phyloP scores from a whole-genome alignment of 164 flowering plant genomes.

The Warburgia ugandensis region DNA sequence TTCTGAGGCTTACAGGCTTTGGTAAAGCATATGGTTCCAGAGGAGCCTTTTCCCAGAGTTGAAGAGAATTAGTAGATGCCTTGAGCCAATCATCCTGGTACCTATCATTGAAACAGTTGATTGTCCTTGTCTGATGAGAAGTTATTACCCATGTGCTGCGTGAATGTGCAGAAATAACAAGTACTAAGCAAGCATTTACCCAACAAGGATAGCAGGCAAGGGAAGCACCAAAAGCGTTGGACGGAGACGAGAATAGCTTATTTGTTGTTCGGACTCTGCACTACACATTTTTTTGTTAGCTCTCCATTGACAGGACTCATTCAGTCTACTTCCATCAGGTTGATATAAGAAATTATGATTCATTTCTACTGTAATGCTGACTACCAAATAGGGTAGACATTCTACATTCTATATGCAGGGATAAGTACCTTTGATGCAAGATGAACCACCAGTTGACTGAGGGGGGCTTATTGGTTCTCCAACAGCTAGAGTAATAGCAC shows the following conservation, averaged over 20 bases:
- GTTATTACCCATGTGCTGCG: neutral
- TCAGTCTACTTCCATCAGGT: slow-evolving; percentile 49
- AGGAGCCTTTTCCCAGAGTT: slow-evolving; percentile 97
- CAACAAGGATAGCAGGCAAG: slow-evolving; percentile 89
- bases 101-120: slow-evolving; percentile 28
- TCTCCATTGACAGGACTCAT: slow-evolving; percentile 55
- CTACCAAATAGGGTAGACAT: too few relatives aligned
- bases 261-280: slow-evolving; percentile 62
- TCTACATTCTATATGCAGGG: too few relatives aligned
- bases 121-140: neutral
- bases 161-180: neutral
- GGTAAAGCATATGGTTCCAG: slow-evolving; percentile 91
- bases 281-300: slow-evolving; percentile 38
- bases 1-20: slow-evolving; percentile 58
- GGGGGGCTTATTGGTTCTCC: slow-evolving; percentile 75
- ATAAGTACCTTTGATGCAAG: slow-evolving; percentile 54
- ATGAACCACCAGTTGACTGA: slow-evolving; percentile 41
- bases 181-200: slow-evolving; percentile 37
- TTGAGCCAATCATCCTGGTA: slow-evolving; percentile 99
- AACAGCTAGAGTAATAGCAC: slow-evolving; percentile 31
- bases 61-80: slow-evolving; percentile 72
- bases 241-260: slow-evolving; percentile 34
- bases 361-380: too few relatives aligned
- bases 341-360: neutral
- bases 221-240: slow-evolving; percentile 71